These are phyloP conservation scores for Chaetomiaceae sp. DNA, from an alignment of 2,329 filamentous ascomycete genomes.

Conservation along the genomic window DNA sequence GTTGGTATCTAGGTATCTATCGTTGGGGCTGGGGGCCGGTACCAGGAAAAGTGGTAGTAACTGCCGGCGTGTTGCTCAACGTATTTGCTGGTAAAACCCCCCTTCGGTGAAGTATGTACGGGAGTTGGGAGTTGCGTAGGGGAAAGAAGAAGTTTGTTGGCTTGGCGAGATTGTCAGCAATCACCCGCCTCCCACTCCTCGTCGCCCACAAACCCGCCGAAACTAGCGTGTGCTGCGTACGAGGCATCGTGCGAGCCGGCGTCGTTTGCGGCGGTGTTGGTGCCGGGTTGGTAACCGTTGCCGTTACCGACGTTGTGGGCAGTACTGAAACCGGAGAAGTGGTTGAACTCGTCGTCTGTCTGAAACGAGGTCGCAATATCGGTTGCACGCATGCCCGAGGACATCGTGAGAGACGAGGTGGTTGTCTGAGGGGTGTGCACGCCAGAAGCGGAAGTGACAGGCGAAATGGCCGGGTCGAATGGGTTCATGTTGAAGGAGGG, in stretches of 20 bases:
- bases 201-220: not conserved
- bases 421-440: not conserved
- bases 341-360: not conserved
- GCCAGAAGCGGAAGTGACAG: not conserved
- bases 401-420: not conserved
- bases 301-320: not conserved
- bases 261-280: too few relatives aligned
- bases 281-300: too few relatives aligned
- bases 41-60: too few relatives aligned
- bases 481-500: not conserved
- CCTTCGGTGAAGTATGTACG: too few relatives aligned
- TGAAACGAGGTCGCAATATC: not conserved
- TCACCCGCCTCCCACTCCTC: constrained; percentile 2
- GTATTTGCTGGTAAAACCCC: too few relatives aligned
- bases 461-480: not conserved
- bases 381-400: not conserved
- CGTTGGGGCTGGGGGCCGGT: too few relatives aligned
- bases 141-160: too few relatives aligned
- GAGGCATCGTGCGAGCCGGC: too few relatives aligned
- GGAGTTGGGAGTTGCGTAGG: too few relatives aligned
- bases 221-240: not conserved
- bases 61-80: too few relatives aligned
- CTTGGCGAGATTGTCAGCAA: too few relatives aligned
- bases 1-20: too few relatives aligned
- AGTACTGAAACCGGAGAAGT: not conserved